Evolutionary conservation across 208 protist species (phyloP).

Genomic region (Trypanosomatidae sp.): DNA sequence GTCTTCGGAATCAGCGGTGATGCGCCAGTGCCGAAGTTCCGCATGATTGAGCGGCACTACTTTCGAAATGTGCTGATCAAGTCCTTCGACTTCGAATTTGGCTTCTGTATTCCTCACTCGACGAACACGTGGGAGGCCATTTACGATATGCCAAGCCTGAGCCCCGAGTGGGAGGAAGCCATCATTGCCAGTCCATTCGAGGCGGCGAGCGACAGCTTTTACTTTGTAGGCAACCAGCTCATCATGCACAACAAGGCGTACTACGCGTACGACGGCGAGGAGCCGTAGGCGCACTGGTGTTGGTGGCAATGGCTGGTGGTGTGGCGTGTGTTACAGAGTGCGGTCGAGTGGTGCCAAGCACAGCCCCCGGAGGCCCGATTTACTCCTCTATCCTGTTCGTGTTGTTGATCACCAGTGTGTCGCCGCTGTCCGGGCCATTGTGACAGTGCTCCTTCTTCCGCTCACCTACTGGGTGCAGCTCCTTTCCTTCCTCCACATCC

Average conservation of each 20-base stretch:
- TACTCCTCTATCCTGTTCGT: neutral
- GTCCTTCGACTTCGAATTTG: constrained; percentile 96
- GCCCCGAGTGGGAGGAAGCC: constrained; percentile 75
- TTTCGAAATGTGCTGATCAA: constrained; percentile 94
- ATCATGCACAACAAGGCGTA: constrained; percentile 97
- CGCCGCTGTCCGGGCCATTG: neutral
- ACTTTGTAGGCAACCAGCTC: constrained; percentile 93
- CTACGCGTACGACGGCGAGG: constrained; percentile 70
- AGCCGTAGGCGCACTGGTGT: neutral
- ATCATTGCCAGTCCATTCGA: constrained; percentile 92
- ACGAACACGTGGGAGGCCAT: constrained; percentile 96
- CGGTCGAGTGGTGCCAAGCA: neutral
- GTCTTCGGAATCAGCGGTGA: constrained; percentile 91
- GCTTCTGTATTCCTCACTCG: constrained; percentile 96
- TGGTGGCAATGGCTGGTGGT: neutral
- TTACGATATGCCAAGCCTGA: constrained; percentile 93
- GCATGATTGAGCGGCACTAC: constrained; percentile 98
- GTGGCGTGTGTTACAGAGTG: neutral
- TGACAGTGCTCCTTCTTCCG: neutral
- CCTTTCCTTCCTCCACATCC: neutral
- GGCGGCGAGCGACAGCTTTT: constrained; percentile 95
- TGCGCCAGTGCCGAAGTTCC: constrained; percentile 87
- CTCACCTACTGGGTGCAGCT: neutral
- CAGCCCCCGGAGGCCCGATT: neutral
- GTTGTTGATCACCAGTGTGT: neutral